A percentile compares a stretch with the other conserved stretches of the same genome.
phyloP scores from a whole-genome alignment of 2,329 filamentous ascomycete genomes.

The Fusarium abutilonis region DNA sequence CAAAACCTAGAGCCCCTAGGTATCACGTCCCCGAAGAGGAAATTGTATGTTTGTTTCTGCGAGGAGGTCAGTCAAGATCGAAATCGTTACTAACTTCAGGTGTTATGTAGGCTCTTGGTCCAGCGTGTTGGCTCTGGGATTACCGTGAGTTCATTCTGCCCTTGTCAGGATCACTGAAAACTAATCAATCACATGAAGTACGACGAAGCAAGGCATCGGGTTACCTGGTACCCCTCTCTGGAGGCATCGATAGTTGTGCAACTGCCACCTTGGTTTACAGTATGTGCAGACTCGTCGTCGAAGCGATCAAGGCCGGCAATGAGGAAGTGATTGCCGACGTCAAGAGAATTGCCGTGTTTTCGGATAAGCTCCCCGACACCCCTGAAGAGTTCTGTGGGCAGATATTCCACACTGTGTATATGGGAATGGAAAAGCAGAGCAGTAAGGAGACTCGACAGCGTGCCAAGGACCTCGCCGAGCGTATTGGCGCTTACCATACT shows the following conservation, averaged over 20 bases:
- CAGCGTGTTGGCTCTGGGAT: conserved; percentile 34
- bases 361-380: conserved; percentile 56
- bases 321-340: conserved; percentile 51
- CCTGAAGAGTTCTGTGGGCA: conserved; percentile 65
- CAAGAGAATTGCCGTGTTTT: conserved; percentile 40
- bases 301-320: conserved; percentile 31
- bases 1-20: conserved; percentile 38
- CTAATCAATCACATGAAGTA: conserved; percentile 7
- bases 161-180: too few species aligned
- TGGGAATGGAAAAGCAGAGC: conserved; percentile 76
- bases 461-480: conserved; percentile 67
- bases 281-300: conserved; percentile 64
- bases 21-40: conserved; percentile 41
- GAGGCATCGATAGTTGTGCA: conserved; percentile 39
- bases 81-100: too few species aligned
- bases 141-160: conserved; percentile 5
- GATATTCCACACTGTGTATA: conserved; percentile 51
- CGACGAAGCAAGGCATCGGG: conserved; percentile 27
- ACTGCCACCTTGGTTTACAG: conserved; percentile 49
- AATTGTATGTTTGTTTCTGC: conserved; percentile 13
- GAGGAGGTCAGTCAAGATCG: too few species aligned
- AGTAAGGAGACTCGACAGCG: conserved; percentile 72
- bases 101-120: conserved; percentile 16
- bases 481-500: conserved; percentile 76
- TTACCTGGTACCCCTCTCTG: conserved; percentile 30